phyloP scores from a whole-genome alignment of 805 yeast genomes.

The Lipomyces yamadae region DNA sequence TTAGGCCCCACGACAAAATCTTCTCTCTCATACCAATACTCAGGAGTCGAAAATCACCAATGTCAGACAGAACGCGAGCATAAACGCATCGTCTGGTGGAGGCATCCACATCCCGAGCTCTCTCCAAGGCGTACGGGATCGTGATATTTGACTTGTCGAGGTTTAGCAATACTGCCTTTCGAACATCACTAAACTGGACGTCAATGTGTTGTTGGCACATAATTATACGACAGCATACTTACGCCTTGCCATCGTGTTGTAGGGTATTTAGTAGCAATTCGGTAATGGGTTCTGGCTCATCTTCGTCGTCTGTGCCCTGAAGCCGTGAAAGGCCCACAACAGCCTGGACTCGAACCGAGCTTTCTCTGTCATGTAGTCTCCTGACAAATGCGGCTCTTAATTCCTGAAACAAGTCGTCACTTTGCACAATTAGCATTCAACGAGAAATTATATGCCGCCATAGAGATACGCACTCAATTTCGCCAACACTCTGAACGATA shows the following conservation, averaged over 20 bases:
- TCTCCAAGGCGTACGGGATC: constrained; percentile 64
- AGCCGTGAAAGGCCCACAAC: constrained; percentile 77
- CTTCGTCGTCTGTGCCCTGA: constrained; percentile 60
- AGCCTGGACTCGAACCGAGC: constrained; percentile 81
- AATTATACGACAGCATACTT: constrained; percentile 6
- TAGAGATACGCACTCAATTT: constrained; percentile 54
- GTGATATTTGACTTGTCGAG: constrained; percentile 61
- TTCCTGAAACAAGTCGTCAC: constrained; percentile 65
- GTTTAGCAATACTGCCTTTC: constrained; percentile 81
- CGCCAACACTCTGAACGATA: constrained; percentile 71
- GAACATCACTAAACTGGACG: constrained; percentile 63
- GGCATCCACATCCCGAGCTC: constrained; percentile 80
- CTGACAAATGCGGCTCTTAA: constrained; percentile 64
- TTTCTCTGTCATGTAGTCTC: constrained; percentile 69
- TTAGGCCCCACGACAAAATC: constrained; percentile 80
- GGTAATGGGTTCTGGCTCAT: constrained; percentile 50
- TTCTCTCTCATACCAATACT: constrained; percentile 63
- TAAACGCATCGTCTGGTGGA: constrained; percentile 75
- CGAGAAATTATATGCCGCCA: not conserved
- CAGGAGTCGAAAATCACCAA: constrained; percentile 66
- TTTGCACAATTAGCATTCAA: not conserved
- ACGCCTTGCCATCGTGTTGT: constrained; percentile 72
- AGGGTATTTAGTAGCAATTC: constrained; percentile 56
- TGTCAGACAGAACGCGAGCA: constrained; percentile 66
- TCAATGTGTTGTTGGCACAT: not conserved